These are phyloP conservation scores for Coemansia sp. DNA, from an alignment of 192 early-diverging fungal species.

Conservation along the genomic window DNA sequence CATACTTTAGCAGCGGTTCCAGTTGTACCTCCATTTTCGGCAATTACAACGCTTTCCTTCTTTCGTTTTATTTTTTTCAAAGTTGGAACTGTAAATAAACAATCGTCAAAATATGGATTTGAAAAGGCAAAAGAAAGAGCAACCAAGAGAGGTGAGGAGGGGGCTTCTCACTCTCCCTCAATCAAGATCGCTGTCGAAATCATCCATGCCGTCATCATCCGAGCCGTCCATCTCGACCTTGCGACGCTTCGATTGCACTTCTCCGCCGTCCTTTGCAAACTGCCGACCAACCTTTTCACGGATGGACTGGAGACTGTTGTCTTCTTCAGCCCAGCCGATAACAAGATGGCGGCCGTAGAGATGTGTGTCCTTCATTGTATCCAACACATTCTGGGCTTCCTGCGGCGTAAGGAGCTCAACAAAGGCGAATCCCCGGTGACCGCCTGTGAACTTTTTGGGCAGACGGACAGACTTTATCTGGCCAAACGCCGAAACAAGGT, in stretches of 20 bases:
- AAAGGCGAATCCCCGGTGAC: constrained; percentile 97
- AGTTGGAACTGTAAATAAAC: too few relatives aligned
- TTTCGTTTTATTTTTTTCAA: constrained; percentile 7
- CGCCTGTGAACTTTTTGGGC: constrained; percentile 90
- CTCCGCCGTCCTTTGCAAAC: constrained; percentile 67
- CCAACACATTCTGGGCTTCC: constrained; percentile 89
- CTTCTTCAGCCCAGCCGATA: constrained; percentile 86
- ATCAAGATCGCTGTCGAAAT: constrained; percentile 11
- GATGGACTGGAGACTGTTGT: constrained; percentile 74
- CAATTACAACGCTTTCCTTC: background rate
- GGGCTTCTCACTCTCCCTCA: background rate
- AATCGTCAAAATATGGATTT: too few relatives aligned
- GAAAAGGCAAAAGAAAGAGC: too few relatives aligned
- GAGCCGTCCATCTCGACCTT: constrained; percentile 60
- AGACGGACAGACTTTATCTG: constrained; percentile 93
- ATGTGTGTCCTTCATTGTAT: constrained; percentile 86
- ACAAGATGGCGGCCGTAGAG: constrained; percentile 97
- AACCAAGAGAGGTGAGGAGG: background rate
- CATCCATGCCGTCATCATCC: constrained; percentile 27
- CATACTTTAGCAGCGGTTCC: constrained; percentile 42
- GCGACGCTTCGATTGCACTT: constrained; percentile 58
- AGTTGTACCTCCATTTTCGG: constrained; percentile 25
- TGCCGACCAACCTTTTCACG: constrained; percentile 82
- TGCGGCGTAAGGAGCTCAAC: constrained; percentile 96
- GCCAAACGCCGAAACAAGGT: constrained; percentile 90